phyloP scores from a whole-genome alignment of 305 asterid species.

The Solanum hybrid region DNA sequence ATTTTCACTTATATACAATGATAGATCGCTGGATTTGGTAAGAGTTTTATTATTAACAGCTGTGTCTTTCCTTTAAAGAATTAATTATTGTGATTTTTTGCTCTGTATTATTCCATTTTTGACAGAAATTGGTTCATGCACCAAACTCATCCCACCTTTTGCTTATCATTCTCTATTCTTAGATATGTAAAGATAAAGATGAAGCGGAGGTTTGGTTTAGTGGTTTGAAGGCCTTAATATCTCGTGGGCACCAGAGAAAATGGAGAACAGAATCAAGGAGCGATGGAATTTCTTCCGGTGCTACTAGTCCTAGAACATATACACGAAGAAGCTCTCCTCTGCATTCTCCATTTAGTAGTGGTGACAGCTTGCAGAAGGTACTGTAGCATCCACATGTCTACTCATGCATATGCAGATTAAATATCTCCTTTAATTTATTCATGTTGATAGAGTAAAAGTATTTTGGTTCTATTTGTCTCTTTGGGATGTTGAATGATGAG shows the following conservation, averaged over 20 bases:
- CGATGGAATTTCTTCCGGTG: constrained; percentile 69
- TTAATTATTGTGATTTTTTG: constrained; percentile 5
- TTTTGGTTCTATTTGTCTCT: not conserved
- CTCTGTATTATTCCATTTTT: not conserved
- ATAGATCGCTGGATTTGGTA: constrained; percentile 76
- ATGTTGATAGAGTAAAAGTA: not conserved
- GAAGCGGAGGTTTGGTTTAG: constrained; percentile 91
- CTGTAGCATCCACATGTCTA: constrained; percentile 11
- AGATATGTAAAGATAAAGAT: constrained; percentile 84
- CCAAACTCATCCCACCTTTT: not conserved
- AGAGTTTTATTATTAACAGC: constrained; percentile 15
- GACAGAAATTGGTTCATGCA: not conserved
- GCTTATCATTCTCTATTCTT: constrained; percentile 1
- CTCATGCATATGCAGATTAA: constrained; percentile 4
- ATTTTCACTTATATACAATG: constrained; percentile 67
- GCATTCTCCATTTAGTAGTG: constrained; percentile 61
- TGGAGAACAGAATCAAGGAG: constrained; percentile 73
- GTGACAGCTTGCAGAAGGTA: constrained; percentile 58
- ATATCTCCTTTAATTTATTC: not conserved
- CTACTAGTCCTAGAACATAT: constrained; percentile 66
- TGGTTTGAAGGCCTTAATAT: constrained; percentile 68
- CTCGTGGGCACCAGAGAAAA: constrained; percentile 63
- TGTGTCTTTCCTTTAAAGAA: constrained; percentile 3
- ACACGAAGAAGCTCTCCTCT: constrained; percentile 66
- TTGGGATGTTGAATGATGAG: constrained; percentile 10